Base-by-base conservation (phyloP, 306 rosid genomes). In the barrel medic (Medicago truncatula) region DNA sequence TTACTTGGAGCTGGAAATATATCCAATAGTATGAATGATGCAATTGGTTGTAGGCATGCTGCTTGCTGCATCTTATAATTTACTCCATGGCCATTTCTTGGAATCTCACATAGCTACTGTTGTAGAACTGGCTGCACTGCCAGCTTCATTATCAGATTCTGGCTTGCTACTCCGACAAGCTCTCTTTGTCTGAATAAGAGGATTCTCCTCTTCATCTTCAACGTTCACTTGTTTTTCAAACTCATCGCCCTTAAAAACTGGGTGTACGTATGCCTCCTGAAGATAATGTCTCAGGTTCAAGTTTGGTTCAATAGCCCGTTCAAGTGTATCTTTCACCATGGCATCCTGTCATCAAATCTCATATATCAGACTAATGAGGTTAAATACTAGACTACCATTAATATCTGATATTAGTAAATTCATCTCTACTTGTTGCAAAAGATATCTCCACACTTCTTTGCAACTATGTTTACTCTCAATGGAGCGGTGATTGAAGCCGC, bases 241-340 rank as follows among this genome's bases (percentile, higher is more conserved):
- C 36, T 68, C 80, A 4, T 65, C 80, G 2, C 69, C 86, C 64
- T 84, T 90, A 77, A 94, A 94, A 41, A 81, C 89, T 40, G 98
- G 97, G 76, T 94, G 97, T 53, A 87, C 5, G 40, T 86, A 92
- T 54, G 95, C 93, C 57, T 94, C 90, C 54, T 85, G 85, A 43
- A 94, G 88, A 80, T 90, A 94, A 56, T 62, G 23, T 87, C 87
- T 79, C 75, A 94, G 66, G 82, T 94, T 89, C 56, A 92, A 79
- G 78, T 63, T 90, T 68, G 98, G 97, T 40, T 94, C 97, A 7
- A 89, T 83, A 2, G 97, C 93, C 23, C 79, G 61, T 75, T 94
- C 96, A 28, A 94, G 88, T 38, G 97, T 92, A 79, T 94, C 98
- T 79, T 83, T 94, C 87, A 94, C 92, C 97, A 90, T 87, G 15